phyloP scores from a whole-genome alignment of 495 filamentous ascomycete species.

The Rostrohypoxylon terebratum region DNA sequence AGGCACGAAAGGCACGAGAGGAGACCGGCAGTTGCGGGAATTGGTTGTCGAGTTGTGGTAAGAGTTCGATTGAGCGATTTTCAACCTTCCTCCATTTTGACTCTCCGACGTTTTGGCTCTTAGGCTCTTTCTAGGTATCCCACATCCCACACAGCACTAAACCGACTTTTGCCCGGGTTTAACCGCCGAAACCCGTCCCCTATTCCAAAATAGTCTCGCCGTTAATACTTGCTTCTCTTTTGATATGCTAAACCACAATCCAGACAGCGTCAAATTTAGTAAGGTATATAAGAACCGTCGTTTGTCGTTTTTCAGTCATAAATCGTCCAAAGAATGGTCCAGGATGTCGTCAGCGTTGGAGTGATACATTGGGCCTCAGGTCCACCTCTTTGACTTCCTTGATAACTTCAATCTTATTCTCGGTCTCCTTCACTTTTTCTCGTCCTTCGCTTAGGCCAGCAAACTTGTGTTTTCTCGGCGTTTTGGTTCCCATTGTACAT shows the following conservation, averaged over 20 bases:
- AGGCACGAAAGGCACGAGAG: slow-evolving; percentile 6
- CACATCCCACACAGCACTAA: neutral
- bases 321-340: neutral
- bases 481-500: neutral
- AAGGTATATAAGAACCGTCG: neutral
- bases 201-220: neutral
- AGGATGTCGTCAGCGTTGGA: neutral
- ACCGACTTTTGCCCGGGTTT: slow-evolving; percentile 1
- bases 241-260: neutral
- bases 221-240: neutral
- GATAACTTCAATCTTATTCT: neutral
- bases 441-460: neutral
- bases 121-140: slow-evolving; percentile 10
- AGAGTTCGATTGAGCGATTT: slow-evolving; percentile 9
- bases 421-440: neutral
- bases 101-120: slow-evolving; percentile 1
- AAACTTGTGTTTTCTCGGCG: neutral
- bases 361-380: neutral
- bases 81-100: slow-evolving; percentile 1
- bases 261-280: neutral
- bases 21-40: neutral
- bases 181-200: neutral
- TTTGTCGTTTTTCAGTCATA: neutral
- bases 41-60: neutral
- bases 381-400: neutral